These are phyloP conservation scores for Venturia effusa DNA, from an alignment of 2,329 filamentous ascomycete genomes.

Conservation along the genomic window DNA sequence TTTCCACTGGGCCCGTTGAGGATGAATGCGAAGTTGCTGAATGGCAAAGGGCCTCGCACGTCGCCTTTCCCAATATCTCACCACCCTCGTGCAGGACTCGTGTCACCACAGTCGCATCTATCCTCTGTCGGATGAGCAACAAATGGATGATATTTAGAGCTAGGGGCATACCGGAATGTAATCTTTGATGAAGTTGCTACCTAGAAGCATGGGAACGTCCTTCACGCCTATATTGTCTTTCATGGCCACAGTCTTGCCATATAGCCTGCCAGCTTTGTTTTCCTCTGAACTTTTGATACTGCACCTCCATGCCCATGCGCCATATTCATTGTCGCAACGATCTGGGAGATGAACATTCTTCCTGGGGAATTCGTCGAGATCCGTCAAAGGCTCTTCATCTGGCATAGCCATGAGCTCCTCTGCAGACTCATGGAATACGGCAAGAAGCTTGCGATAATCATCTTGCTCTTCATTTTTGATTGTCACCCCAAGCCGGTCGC, in stretches of 20 bases:
- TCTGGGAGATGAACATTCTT: slow-evolving; percentile 24
- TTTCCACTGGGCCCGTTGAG: slow-evolving; percentile 35
- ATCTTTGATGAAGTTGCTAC: slow-evolving; percentile 19
- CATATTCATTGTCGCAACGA: slow-evolving; percentile 25
- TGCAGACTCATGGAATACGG: slow-evolving; percentile 29
- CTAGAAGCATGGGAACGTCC: slow-evolving; percentile 22
- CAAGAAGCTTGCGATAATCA: slow-evolving; percentile 27
- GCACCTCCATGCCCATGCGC: slow-evolving; percentile 35
- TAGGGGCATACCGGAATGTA: slow-evolving; percentile 16
- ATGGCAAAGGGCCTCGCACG: slow-evolving; percentile 25
- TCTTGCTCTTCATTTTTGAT: slow-evolving; percentile 27
- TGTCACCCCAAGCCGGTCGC: slow-evolving; percentile 22
- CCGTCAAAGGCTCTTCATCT: slow-evolving; percentile 24
- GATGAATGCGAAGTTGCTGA: slow-evolving; percentile 22
- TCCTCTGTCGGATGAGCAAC: slow-evolving; percentile 12
- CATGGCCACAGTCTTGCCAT: slow-evolving; percentile 24
- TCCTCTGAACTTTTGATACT: slow-evolving; percentile 22
- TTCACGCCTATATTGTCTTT: slow-evolving; percentile 25
- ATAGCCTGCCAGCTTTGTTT: slow-evolving; percentile 21
- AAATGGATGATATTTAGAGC: not conserved
- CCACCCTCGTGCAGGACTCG: slow-evolving; percentile 22
- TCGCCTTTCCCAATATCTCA: slow-evolving; percentile 20
- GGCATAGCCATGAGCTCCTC: slow-evolving; percentile 27
- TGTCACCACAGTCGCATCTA: slow-evolving; percentile 22
- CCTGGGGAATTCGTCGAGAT: slow-evolving; percentile 26